These are phyloP conservation scores for Stephanocyclus meneghinianus DNA, from an alignment of 352 stramenopile species.

Conservation along the genomic window DNA sequence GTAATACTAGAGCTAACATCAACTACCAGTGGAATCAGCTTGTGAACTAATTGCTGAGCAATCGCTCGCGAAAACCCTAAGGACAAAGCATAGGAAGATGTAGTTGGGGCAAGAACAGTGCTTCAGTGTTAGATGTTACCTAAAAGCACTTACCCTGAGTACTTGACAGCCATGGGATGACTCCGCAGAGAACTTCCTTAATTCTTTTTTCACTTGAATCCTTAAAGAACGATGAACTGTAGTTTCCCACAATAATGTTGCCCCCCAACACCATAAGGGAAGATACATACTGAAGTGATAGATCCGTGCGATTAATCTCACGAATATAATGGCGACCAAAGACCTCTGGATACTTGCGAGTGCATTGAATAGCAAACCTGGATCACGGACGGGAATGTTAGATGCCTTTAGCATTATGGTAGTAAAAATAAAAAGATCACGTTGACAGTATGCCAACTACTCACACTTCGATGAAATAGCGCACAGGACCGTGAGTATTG, in stretches of 20 bases:
- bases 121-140: neutral
- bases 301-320: conserved; percentile 60
- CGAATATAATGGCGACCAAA: conserved; percentile 61
- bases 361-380: conserved; percentile 73
- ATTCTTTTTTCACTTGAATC: conserved; percentile 32
- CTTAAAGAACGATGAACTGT: conserved; percentile 64
- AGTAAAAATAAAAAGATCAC: neutral
- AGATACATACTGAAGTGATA: conserved; percentile 67
- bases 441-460: conserved; percentile 1
- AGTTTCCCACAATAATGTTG: conserved; percentile 69
- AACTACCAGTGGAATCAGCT: conserved; percentile 66
- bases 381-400: neutral
- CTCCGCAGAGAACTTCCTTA: conserved; percentile 64
- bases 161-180: conserved; percentile 76
- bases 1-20: conserved; percentile 29
- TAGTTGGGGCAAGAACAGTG: too few relatives aligned
- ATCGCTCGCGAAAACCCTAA: conserved; percentile 71
- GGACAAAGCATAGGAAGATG: neutral
- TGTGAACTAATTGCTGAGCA: conserved; percentile 72
- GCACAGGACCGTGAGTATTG: conserved; percentile 70
- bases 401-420: neutral
- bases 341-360: conserved; percentile 51
- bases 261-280: conserved; percentile 80
- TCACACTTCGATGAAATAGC: conserved; percentile 78
- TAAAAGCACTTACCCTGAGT: conserved; percentile 60